Conservation (phyloP, 441 rosid species). For the Manihot esculenta region DNA sequence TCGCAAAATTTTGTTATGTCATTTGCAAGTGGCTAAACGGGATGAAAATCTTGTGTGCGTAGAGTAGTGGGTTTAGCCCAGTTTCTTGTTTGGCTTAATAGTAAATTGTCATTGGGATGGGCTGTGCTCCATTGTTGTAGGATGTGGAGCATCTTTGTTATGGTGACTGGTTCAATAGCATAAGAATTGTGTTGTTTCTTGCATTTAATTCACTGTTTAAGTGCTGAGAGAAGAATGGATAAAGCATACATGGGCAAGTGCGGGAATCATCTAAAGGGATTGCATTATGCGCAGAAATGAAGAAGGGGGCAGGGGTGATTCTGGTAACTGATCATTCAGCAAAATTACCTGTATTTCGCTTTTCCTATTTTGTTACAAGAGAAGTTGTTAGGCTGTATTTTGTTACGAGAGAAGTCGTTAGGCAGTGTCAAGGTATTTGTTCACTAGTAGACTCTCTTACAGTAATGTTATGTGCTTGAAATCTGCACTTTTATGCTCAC, state of each 20-base stretch:
- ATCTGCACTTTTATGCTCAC: background rate
- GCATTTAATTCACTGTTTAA: background rate
- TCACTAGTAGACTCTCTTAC: slow-evolving; percentile 3
- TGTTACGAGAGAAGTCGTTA: background rate
- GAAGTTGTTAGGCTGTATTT: background rate
- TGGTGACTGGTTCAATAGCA: background rate
- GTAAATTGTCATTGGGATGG: background rate
- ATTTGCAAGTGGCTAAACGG: slow-evolving; percentile 5
- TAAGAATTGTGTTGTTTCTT: background rate
- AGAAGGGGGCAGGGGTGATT: no score
- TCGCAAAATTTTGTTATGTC: background rate
- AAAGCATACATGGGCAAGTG: background rate
- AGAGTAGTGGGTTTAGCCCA: background rate
- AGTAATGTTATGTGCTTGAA: background rate
- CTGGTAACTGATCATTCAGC: background rate
- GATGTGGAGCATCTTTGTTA: background rate
- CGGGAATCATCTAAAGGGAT: no score
- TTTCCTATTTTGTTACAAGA: background rate
- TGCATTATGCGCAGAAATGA: no score
- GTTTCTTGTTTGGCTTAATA: background rate
- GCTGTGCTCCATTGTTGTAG: background rate
- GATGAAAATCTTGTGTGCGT: background rate
- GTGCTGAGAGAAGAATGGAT: slow-evolving; percentile 1
- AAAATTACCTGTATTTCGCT: background rate
- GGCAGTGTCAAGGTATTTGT: background rate